A percentile compares a stretch with the other conserved stretches of the same genome.
Evolutionary conservation across 768 basidiomycete genomes (phyloP).

Genomic region (Cystofilobasidium ferigula): DNA sequence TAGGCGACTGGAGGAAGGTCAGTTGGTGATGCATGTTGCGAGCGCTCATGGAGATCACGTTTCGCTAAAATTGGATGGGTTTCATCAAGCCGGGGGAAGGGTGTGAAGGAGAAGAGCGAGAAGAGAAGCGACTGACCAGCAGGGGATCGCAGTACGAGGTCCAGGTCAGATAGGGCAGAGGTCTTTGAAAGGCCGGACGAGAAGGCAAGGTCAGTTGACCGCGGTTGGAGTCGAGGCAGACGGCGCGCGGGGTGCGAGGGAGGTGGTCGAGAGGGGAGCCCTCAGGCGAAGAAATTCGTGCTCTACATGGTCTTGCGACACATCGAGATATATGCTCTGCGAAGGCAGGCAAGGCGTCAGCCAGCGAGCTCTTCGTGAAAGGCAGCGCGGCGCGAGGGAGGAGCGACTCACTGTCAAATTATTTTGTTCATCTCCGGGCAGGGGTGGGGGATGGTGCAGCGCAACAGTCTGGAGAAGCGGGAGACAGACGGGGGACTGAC

Average conservation of each 20-base stretch:
- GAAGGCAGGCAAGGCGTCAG: not conserved
- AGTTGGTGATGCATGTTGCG: constrained; percentile 12
- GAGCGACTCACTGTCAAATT: constrained; percentile 3
- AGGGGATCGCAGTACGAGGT: not conserved
- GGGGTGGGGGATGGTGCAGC: constrained; percentile 3
- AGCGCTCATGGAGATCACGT: not conserved
- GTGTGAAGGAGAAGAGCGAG: not conserved
- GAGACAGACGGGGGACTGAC: constrained; percentile 1
- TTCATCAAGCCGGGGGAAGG: not conserved
- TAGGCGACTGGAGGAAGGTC: not conserved
- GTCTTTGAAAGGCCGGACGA: not conserved
- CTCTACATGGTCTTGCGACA: constrained; percentile 6
- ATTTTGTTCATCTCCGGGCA: constrained; percentile 6
- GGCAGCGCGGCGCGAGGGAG: not conserved
- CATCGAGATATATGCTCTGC: constrained; percentile 7
- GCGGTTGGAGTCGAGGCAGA: not conserved
- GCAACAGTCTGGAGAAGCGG: not conserved
- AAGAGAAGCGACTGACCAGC: not conserved
- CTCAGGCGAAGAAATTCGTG: constrained; percentile 9
- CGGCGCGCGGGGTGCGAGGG: not conserved
- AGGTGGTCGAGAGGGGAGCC: not conserved
- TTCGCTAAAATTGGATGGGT: not conserved
- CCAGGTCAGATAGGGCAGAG: not conserved
- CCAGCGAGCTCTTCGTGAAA: not conserved
- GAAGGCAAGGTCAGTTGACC: not conserved